These are phyloP conservation scores for Isoetes engelmannii DNA, from an alignment of 83 land plant genomes.

Conservation along the genomic window DNA sequence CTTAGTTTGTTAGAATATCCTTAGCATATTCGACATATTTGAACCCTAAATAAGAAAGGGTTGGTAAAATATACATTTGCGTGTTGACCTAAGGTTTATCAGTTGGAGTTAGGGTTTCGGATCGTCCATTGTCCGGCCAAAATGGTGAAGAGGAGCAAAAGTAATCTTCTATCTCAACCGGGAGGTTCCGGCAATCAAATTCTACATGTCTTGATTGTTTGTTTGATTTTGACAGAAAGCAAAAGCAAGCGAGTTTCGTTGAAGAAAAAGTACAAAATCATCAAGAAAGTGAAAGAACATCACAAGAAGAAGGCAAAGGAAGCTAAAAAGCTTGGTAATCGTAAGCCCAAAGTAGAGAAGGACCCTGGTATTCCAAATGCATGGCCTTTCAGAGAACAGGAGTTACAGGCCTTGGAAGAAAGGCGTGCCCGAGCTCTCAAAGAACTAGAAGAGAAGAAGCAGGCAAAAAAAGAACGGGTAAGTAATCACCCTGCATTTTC, in stretches of 20 bases:
- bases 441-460: constrained; percentile 75
- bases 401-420: constrained; percentile 79
- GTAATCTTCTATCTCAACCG: constrained; percentile 23
- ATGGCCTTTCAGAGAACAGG: constrained; percentile 94
- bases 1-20: too few relatives aligned
- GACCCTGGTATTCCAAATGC: constrained; percentile 94
- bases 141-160: constrained; percentile 80
- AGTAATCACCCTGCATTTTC: constrained; percentile 5
- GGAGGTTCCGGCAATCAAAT: not conserved
- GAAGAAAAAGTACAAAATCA: constrained; percentile 77
- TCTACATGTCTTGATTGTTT: constrained; percentile 2
- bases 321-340: constrained; percentile 72
- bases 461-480: constrained; percentile 80
- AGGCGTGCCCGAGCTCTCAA: constrained; percentile 72
- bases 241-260: constrained; percentile 84
- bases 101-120: too few relatives aligned
- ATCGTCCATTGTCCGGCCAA: not conserved
- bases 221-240: constrained; percentile 53
- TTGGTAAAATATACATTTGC: too few relatives aligned
- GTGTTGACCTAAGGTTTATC: too few relatives aligned
- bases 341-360: constrained; percentile 63
- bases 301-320: constrained; percentile 95
- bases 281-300: constrained; percentile 88
- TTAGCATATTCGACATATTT: too few relatives aligned
- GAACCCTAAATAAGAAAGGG: too few relatives aligned